These are phyloP conservation scores for Kodamaea nitidulidarum DNA, from an alignment of 805 yeast species.

Conservation along the genomic window DNA sequence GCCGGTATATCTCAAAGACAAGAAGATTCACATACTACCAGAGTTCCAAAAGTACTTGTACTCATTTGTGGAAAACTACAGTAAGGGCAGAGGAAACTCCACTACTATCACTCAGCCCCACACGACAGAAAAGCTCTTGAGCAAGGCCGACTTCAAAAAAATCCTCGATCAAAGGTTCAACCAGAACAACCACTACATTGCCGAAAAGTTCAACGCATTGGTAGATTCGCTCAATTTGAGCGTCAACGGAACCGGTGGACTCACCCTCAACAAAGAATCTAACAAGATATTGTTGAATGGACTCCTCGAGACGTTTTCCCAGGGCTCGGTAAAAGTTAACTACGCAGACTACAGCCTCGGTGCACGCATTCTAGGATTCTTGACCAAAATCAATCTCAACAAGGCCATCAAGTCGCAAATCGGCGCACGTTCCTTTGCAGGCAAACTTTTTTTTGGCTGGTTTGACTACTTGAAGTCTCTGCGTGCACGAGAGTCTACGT, in stretches of 20 bases:
- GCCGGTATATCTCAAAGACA: constrained; percentile 30
- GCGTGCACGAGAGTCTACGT: constrained; percentile 12
- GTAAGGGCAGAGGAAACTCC: constrained; percentile 7
- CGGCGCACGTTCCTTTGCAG: constrained; percentile 16
- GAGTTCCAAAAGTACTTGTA: constrained; percentile 36
- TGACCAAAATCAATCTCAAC: constrained; percentile 19
- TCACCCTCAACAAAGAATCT: constrained; percentile 12
- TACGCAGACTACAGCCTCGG: constrained; percentile 40
- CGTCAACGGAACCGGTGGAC: constrained; percentile 5
- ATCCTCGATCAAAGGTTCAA: constrained; percentile 18
- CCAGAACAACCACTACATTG: constrained; percentile 22
- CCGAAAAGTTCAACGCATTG: constrained; percentile 21
- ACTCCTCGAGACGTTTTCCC: constrained; percentile 28
- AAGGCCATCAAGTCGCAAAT: constrained; percentile 15
- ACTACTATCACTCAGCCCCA: background rate
- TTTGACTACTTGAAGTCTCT: constrained; percentile 26
- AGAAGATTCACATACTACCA: constrained; percentile 35
- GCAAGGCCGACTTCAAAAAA: constrained; percentile 21
- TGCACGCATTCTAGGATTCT: constrained; percentile 37
- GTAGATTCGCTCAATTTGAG: constrained; percentile 22
- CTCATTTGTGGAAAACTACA: constrained; percentile 28
- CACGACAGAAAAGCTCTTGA: constrained; percentile 11
- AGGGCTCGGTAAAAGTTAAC: constrained; percentile 34
- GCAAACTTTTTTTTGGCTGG: constrained; percentile 38
- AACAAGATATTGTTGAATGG: constrained; percentile 25